Percentiles rank a stretch among this genome's conserved stretches.
Conservation (phyloP, 108 stramenopile species). For the Cylindrotheca closterium region DNA sequence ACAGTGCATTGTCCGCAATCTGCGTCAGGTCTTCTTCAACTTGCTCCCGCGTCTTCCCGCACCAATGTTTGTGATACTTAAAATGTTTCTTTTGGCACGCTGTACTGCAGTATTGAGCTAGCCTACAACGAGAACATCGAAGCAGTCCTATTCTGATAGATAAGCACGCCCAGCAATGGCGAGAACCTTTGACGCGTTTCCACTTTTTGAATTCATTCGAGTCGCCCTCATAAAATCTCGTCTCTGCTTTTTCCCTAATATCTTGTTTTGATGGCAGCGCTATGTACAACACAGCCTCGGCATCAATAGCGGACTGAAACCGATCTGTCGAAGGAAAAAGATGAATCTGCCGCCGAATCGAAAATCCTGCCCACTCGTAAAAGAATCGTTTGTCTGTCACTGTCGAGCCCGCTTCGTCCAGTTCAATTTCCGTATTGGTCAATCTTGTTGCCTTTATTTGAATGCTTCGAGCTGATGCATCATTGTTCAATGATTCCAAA, state of each 20-base stretch:
- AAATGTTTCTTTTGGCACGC: conserved; percentile 53
- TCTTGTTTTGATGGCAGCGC: not conserved
- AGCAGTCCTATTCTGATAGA: not conserved
- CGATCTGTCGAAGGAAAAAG: too few species aligned
- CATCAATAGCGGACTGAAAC: not conserved
- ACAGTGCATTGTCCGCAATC: too few species aligned
- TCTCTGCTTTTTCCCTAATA: not conserved
- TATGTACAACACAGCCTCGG: not conserved
- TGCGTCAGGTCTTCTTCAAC: not conserved
- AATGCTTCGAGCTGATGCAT: not conserved
- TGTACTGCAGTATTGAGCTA: conserved; percentile 37
- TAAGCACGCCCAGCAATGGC: not conserved
- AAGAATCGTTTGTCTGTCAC: not conserved
- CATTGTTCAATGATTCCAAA: not conserved
- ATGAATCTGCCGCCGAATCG: not conserved
- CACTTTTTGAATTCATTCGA: not conserved
- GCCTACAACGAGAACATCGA: conserved; percentile 49
- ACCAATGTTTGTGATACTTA: conserved; percentile 47
- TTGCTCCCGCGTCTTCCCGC: conserved; percentile 8
- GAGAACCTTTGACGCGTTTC: not conserved
- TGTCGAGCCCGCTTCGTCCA: not conserved
- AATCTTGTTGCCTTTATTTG: conserved; percentile 3
- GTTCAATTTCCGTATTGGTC: not conserved
- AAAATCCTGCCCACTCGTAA: not conserved
- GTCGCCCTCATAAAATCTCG: not conserved